phyloP scores from a whole-genome alignment of 306 rosid genomes.

The Clitoria ternatea region DNA sequence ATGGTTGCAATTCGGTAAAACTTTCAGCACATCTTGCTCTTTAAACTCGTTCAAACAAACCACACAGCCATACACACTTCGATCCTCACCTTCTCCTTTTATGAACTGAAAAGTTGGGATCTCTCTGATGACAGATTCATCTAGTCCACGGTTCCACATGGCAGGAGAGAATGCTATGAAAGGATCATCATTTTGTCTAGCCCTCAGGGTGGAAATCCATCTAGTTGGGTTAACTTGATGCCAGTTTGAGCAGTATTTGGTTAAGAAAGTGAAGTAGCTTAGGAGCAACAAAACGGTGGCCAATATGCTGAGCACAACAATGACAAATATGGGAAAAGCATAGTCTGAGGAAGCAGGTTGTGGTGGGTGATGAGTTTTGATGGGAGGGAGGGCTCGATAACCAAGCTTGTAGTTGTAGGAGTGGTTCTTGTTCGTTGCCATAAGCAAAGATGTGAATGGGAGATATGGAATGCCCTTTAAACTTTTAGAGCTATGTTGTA shows the following conservation, averaged over 20 bases:
- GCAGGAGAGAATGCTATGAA: conserved; percentile 55
- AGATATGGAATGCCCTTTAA: conserved; percentile 5
- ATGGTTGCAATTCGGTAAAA: conserved; percentile 55
- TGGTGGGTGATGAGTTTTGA: conserved; percentile 30
- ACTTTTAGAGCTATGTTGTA: neutral
- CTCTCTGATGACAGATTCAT: conserved; percentile 48
- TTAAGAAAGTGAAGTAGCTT: conserved; percentile 46
- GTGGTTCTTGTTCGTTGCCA: conserved; percentile 38
- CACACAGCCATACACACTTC: conserved; percentile 44
- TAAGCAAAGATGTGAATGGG: conserved; percentile 22
- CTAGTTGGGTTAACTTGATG: conserved; percentile 41
- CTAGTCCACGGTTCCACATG: conserved; percentile 50
- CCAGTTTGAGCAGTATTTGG: conserved; percentile 48
- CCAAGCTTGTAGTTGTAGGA: conserved; percentile 36
- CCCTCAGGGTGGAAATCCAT: conserved; percentile 34
- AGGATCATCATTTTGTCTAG: conserved; percentile 41
- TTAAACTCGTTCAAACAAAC: conserved; percentile 59
- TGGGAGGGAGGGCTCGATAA: conserved; percentile 35
- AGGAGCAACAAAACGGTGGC: conserved; percentile 50
- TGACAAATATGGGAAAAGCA: conserved; percentile 49
- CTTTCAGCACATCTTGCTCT: conserved; percentile 38
- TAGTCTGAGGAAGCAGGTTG: conserved; percentile 37
- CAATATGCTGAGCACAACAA: conserved; percentile 42
- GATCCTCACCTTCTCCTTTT: conserved; percentile 25
- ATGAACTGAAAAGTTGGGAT: conserved; percentile 55